Percentiles rank a stretch among this genome's conserved stretches.
Evolutionary conservation across 129 eudicot genomes (phyloP).

Genomic region (Sambucus nigra): DNA sequence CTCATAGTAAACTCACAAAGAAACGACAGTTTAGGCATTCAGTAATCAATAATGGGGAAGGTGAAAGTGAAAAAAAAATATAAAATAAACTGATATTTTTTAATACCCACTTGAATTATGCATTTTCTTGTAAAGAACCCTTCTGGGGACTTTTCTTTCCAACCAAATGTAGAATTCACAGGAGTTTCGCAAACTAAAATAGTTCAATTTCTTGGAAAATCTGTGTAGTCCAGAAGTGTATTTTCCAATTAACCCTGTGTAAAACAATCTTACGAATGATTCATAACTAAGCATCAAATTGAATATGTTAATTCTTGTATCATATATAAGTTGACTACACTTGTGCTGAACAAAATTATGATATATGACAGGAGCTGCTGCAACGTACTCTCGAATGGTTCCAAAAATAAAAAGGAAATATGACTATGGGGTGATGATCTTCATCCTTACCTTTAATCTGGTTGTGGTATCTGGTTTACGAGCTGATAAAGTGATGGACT

Average conservation of each 20-base stretch:
- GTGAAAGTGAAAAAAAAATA: too few species aligned
- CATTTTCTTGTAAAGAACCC: too few species aligned
- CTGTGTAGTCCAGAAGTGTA: too few species aligned
- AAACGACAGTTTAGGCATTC: too few species aligned
- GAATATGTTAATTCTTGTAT: neutral
- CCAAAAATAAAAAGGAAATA: conserved; percentile 58
- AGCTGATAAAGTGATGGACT: conserved; percentile 42
- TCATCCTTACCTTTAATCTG: conserved; percentile 67
- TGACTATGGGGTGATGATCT: conserved; percentile 75
- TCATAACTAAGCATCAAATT: neutral
- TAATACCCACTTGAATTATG: too few species aligned
- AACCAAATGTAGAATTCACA: too few species aligned
- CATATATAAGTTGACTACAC: neutral
- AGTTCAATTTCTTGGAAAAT: too few species aligned
- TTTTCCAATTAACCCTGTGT: neutral
- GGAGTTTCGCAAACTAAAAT: too few species aligned
- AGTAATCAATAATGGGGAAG: too few species aligned
- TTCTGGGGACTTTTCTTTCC: too few species aligned
- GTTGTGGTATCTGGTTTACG: conserved; percentile 70
- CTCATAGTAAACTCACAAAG: too few species aligned
- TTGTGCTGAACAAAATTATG: neutral
- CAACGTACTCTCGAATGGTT: conserved; percentile 58
- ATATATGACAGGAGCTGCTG: conserved; percentile 45
- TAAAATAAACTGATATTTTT: too few species aligned
- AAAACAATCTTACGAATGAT: neutral